phyloP scores from a whole-genome alignment of 345 rosid species.

The Draba incana region DNA sequence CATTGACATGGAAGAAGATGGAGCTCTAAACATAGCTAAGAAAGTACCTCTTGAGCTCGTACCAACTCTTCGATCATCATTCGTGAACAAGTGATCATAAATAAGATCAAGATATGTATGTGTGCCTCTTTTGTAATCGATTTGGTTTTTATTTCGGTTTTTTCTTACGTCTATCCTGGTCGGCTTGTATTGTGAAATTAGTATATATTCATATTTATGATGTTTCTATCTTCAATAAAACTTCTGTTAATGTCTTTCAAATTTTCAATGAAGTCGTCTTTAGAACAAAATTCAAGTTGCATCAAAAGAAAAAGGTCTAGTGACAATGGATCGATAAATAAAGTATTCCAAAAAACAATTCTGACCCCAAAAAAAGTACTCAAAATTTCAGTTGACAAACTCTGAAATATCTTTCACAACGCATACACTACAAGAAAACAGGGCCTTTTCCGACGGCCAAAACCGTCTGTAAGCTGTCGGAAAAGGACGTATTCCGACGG shows the following conservation, averaged over 20 bases:
- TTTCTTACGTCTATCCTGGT: neutral
- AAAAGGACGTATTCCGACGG: too few species aligned
- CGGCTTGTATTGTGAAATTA: neutral
- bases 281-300: neutral
- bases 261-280: neutral
- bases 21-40: slow-evolving; percentile 21
- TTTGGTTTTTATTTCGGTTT: neutral
- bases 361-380: too few species aligned
- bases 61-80: slow-evolving; percentile 9
- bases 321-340: too few species aligned
- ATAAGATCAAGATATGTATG: slow-evolving; percentile 10
- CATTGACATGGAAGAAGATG: slow-evolving; percentile 26
- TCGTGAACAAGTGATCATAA: slow-evolving; percentile 2
- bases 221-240: neutral
- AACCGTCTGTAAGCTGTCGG: too few species aligned
- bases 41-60: slow-evolving; percentile 23
- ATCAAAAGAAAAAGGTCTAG: too few species aligned
- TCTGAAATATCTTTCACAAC: too few species aligned
- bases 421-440: too few species aligned
- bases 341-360: too few species aligned
- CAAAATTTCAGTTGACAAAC: too few species aligned
- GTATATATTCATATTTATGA: neutral
- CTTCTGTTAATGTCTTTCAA: neutral
- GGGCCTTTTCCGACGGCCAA: too few species aligned
- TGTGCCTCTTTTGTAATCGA: neutral